Percentiles rank a stretch among this genome's conserved stretches.
phyloP scores from a whole-genome alignment of 495 filamentous ascomycete species.

The Aspergillus steynii region DNA sequence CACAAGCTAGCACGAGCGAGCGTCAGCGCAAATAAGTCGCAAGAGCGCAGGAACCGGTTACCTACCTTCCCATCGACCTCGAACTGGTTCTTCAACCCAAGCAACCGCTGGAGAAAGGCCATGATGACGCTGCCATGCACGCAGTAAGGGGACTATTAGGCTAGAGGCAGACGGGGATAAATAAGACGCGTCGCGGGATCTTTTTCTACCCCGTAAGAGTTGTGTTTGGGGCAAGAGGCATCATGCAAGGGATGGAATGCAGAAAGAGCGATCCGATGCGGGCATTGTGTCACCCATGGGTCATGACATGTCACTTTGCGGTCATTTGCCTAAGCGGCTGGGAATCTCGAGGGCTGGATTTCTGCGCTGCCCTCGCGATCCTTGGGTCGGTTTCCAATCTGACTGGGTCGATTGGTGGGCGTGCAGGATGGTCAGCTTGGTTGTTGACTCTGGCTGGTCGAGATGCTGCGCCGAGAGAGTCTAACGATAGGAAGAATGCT shows the following conservation, averaged over 20 bases:
- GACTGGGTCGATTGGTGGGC: not conserved
- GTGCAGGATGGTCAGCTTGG: too few relatives aligned
- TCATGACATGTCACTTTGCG: not conserved
- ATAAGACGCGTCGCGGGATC: not conserved
- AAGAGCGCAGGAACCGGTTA: not conserved
- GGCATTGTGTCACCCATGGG: not conserved
- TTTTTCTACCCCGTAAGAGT: too few relatives aligned
- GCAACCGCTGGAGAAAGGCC: not conserved
- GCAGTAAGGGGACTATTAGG: not conserved
- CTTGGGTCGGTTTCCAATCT: not conserved
- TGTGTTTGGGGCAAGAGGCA: not conserved
- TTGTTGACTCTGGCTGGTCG: too few relatives aligned
- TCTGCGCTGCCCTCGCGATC: not conserved
- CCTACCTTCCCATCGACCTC: conserved; percentile 11
- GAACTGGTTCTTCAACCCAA: conserved; percentile 6
- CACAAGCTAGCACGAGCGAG: conserved; percentile 6
- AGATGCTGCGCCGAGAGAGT: too few relatives aligned
- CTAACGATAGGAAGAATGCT: too few relatives aligned
- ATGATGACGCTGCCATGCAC: not conserved
- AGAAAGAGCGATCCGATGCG: not conserved
- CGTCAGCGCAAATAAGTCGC: conserved; percentile 1
- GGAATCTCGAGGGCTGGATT: not conserved
- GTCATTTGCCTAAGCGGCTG: not conserved
- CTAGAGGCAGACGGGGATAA: not conserved
- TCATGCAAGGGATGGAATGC: not conserved